Evolutionary conservation across 768 basidiomycete genomes (phyloP), one percentile per base, ranked within the genome.

Genomic region (Pulveroboletus sp.): DNA sequence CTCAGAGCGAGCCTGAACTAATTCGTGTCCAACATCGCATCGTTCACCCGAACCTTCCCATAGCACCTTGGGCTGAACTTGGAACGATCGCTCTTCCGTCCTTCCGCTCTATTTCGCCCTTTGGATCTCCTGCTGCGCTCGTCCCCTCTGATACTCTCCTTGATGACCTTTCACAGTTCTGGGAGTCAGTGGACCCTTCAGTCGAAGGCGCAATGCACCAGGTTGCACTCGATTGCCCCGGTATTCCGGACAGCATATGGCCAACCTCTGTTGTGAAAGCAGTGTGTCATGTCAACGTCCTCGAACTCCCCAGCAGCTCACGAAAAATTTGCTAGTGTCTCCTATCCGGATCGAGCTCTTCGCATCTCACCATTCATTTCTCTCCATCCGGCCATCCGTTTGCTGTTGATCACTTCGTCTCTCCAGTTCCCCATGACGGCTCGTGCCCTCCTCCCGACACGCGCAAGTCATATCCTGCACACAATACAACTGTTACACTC

Each of bases 341-440:
- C 65, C 72, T 91, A 12, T 62, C 70, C n/a, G 63, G 68, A 50
- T 69, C 73, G 43, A 74, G 76, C 15, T 69, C 78, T 33, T 85
- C 89, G 45, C 70, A 74, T 26, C 62, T 91, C 52, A 63, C 76
- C 39, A 63, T 91, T 15, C 85, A 87, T 62, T 55, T 79, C 47
- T 65, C 72, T 11, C 63, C 70, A 14, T 72, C 67, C 24, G 68
- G 72, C 39, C 64, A 65, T 47, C 82, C 85, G n/a, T 81, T 79
- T 62, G 78, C 83, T 39, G 60, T 90, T 46, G 83, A 89, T 62
- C 86, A 89, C 63, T 87, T 85, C 57, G 71, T 89, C 21, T 75
- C 75, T 32, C 81, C 87, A 30, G 72, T 81, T 38, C 79, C 85
- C n/a, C 80, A 77, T 61, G 76, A 86, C 60, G 88, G 86, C 50